Base-by-base conservation (phyloP, 2,329 filamentous ascomycete genomes). In the Fusarium veterinarium region DNA sequence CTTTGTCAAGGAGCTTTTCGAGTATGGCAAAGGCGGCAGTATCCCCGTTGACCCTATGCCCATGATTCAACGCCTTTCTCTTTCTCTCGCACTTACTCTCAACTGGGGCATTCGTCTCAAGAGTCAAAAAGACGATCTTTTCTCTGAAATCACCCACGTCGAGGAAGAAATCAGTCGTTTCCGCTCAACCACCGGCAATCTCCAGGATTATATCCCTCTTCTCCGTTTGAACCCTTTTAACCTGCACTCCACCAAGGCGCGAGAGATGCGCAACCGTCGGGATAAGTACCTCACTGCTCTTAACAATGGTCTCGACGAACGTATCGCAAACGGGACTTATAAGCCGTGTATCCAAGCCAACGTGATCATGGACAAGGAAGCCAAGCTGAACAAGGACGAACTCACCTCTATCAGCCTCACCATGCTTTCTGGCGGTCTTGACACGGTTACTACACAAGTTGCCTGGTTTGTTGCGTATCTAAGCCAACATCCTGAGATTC, bases 301-400 rank as follows among this genome's bases (percentile, higher is more conserved):
- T 25, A 91, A 92, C 74, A 79, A 82, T 6, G 88, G 88, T 6
- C 81, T 92, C 11, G 89, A 91, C 63, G 85, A 89, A 28, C 84
- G 88, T 2, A 91, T 92, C 82, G 85, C 85, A 55, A 87, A 88
- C 48, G 89, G 89, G 0, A 89, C 83, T 0, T 86, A 91, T 76
- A 86, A 87, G 72, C 89, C 90, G 1, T 92, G 91, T 75, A 92
- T 92, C 46, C 90, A 92, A 68, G 90, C 89, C 8, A 92, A 91
- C 68, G 86, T 92, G 37, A 91, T 92, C 66, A 81, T 87, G 51
- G 90, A 92, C 71, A 86, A 89, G 72, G 90, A 92, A 41, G 87
- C 89, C 0, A 89, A 88, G 69, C 81, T 92, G 20, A 91, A 88
- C 79, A 84, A 86, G 42, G 89, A 88, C 55, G 91, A 92, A 71